phyloP scores from a whole-genome alignment of 2,329 filamentous ascomycete genomes.

The Pyrenophora seminiperda region DNA sequence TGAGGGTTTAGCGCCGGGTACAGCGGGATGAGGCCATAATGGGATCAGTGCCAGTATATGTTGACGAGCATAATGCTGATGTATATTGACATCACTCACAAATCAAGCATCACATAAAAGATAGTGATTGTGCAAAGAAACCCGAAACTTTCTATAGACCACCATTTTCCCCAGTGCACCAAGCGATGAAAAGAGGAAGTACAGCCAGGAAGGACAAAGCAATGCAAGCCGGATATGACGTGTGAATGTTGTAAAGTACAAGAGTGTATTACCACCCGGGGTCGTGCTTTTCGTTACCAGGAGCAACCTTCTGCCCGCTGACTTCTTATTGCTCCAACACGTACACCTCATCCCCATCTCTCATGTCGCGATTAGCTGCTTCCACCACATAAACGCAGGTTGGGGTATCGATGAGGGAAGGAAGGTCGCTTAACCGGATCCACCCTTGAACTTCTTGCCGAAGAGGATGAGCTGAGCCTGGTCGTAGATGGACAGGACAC shows the following conservation, averaged over 20 bases:
- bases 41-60: background rate
- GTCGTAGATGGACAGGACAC: conserved; percentile 99
- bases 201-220: conserved; percentile 46
- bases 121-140: conserved; percentile 30
- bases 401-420: conserved; percentile 44
- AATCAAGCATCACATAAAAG: conserved; percentile 15
- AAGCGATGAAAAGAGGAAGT: conserved; percentile 42
- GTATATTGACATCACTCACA: background rate
- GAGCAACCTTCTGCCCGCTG: conserved; percentile 51
- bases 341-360: conserved; percentile 35
- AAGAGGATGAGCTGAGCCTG: conserved; percentile 99
- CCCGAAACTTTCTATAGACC: conserved; percentile 46
- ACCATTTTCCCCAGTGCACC: conserved; percentile 47
- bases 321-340: conserved; percentile 47
- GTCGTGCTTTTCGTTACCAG: conserved; percentile 49
- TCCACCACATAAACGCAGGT: conserved; percentile 44
- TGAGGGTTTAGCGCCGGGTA: background rate
- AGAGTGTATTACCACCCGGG: conserved; percentile 45
- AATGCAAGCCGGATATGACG: conserved; percentile 48
- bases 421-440: conserved; percentile 52
- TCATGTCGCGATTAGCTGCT: conserved; percentile 40
- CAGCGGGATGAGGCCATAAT: background rate
- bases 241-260: conserved; percentile 52
- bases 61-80: background rate
- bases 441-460: conserved; percentile 96